Conservation (phyloP, 441 rosid species). For the Theobroma grandiflorum region DNA sequence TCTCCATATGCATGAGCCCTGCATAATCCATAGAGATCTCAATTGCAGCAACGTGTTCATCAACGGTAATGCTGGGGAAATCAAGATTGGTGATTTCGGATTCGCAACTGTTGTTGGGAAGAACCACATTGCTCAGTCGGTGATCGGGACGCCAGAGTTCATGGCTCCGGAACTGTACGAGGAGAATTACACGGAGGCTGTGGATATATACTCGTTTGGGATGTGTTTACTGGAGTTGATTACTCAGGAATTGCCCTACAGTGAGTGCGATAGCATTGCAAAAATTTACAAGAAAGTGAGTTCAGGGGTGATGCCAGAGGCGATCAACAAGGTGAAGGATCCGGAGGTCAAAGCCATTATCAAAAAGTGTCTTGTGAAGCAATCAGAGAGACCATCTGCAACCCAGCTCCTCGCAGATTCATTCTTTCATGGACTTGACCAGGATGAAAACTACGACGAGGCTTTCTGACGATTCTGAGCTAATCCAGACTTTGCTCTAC, state of each 20-base stretch:
- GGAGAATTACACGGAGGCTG: constrained; percentile 55
- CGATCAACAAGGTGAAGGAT: constrained; percentile 51
- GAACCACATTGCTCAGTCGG: constrained; percentile 55
- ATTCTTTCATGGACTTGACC: constrained; percentile 49
- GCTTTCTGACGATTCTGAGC: background rate
- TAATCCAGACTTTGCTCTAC: no score
- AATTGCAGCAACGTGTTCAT: constrained; percentile 67
- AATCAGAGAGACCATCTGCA: constrained; percentile 56
- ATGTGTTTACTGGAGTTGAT: constrained; percentile 66
- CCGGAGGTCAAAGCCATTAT: constrained; percentile 53
- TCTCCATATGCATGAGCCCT: constrained; percentile 60
- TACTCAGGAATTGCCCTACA: constrained; percentile 53
- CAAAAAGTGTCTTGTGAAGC: constrained; percentile 56
- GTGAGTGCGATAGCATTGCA: constrained; percentile 53
- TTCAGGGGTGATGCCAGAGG: constrained; percentile 47
- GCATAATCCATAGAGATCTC: constrained; percentile 68
- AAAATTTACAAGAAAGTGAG: constrained; percentile 52
- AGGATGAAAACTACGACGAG: constrained; percentile 41
- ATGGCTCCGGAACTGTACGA: constrained; percentile 69
- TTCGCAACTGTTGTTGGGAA: constrained; percentile 57
- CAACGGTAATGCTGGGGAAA: constrained; percentile 64
- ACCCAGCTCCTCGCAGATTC: constrained; percentile 56
- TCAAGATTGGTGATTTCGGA: constrained; percentile 70
- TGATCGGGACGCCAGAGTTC: constrained; percentile 62
- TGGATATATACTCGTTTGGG: constrained; percentile 66